Percentiles rank a stretch among this genome's conserved stretches.
phyloP scores from a whole-genome alignment of 768 basidiomycete genomes.

The Leccinum subgranulosum region DNA sequence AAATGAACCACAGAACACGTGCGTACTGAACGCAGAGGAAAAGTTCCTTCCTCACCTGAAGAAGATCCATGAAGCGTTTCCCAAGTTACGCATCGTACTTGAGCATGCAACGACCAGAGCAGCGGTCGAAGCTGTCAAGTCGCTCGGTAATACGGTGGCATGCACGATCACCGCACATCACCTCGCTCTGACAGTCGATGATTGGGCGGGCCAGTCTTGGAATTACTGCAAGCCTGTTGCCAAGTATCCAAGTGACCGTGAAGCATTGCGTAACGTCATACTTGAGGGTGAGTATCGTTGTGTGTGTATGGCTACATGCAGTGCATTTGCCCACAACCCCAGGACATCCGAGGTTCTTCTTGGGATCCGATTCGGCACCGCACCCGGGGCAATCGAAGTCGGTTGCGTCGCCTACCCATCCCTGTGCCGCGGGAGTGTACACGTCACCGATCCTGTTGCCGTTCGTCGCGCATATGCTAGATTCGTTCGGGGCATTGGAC shows the following conservation, averaged over 20 bases:
- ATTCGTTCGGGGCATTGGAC: constrained; percentile 83
- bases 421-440: constrained; percentile 95
- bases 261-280: constrained; percentile 76
- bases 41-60: constrained; percentile 85
- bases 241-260: constrained; percentile 89
- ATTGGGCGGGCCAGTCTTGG: constrained; percentile 94
- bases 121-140: constrained; percentile 83
- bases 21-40: constrained; percentile 90
- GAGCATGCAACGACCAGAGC: constrained; percentile 95
- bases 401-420: constrained; percentile 60
- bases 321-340: neutral
- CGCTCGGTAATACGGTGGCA: constrained; percentile 76
- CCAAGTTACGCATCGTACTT: constrained; percentile 88
- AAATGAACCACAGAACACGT: constrained; percentile 60
- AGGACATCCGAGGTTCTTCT: constrained; percentile 95
- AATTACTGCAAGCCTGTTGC: constrained; percentile 98
- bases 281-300: constrained; percentile 52
- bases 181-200: constrained; percentile 89
- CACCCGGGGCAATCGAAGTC: constrained; percentile 73
- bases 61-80: constrained; percentile 80
- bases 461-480: constrained; percentile 82
- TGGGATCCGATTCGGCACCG: constrained; percentile 96
- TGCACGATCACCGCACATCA: constrained; percentile 99
- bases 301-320: neutral
- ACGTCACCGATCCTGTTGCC: constrained; percentile 92